Percentiles rank a stretch among this genome's conserved stretches.
Conservation (phyloP, 352 stramenopile genomes). For the Stramenopiles sp. region DNA sequence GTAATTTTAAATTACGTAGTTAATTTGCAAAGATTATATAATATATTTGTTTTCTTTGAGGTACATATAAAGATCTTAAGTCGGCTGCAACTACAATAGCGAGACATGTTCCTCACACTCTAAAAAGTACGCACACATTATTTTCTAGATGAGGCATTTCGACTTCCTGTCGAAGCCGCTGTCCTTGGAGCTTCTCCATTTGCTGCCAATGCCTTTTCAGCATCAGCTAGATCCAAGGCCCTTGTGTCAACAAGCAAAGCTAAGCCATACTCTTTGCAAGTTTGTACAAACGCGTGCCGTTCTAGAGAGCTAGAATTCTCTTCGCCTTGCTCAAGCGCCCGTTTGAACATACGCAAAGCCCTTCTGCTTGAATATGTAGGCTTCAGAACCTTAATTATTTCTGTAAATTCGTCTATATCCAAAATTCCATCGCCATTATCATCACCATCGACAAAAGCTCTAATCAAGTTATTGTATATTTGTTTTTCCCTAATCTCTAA, state of each 20-base stretch:
- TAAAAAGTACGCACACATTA: no score
- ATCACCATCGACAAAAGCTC: constrained; percentile 27
- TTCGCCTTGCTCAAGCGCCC: constrained; percentile 21
- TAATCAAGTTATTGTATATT: constrained; percentile 23
- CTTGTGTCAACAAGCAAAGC: constrained; percentile 22
- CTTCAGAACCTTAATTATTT: constrained; percentile 17
- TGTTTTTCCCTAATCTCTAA: constrained; percentile 19
- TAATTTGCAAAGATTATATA: no score
- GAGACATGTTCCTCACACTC: no score
- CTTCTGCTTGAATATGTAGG: constrained; percentile 27
- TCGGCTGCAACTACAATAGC: no score
- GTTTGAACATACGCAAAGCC: constrained; percentile 27
- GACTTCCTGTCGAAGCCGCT: no score
- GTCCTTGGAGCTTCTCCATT: neutral
- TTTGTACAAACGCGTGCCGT: constrained; percentile 22
- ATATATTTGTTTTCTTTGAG: no score
- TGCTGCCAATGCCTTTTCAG: neutral
- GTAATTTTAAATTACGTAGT: no score
- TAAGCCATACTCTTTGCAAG: constrained; percentile 27
- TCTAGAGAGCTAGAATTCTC: constrained; percentile 28
- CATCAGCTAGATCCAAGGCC: constrained; percentile 7
- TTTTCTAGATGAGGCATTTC: no score
- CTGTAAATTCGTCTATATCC: constrained; percentile 24
- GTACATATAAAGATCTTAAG: no score
- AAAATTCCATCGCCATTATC: constrained; percentile 29